Evolutionary conservation across 2,329 filamentous ascomycete genomes (phyloP), one percentile per base, ranked within the genome.

Genomic region (Clarireedia homoeocarpa): DNA sequence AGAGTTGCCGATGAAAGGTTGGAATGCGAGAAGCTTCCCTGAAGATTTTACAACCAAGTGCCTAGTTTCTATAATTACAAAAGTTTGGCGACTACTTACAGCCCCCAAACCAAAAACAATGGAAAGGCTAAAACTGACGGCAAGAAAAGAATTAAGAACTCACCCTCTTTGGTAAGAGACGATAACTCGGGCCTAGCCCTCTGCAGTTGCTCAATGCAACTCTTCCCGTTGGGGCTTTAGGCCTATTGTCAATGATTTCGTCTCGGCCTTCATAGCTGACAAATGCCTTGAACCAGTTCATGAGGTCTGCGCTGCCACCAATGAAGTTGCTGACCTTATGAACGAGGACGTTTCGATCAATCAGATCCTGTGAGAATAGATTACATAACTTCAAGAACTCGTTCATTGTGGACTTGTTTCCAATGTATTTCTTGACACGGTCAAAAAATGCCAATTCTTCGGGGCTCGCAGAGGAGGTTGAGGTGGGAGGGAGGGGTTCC

Each of bases 381-480:
- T 97, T 99, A 76, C 92, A 94, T 6, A 99, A 82, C 75, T 99
- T 99, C 61, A 99, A 74, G 71, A 99, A 99, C 70, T 99, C 94
- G 65, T 89, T 91, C 80, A 95, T 95, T 2, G 86, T 86, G 55
- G 89, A 88, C 70, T 95, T 88, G 71, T 97, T 97, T 59, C 87
- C 85, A 57, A 99, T 89, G 66, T 87, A 92, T 72, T 99, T 99
- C 79, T 96, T 97, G 17, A 94, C 91, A 6, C 91, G 86, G 59
- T 99, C 94, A 65, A 99, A 99, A 73, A 97, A 97, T 2, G 84
- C 84, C 52, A 97, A 79, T 68, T 97, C 92, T 57, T 97, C 92
- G 53, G 85, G 81, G 24, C 81, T 88, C 1, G 90, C 88, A n/a
- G 84, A 84, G 7, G 85, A 77, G 1, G 85, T 83, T 0, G 85